Percentiles rank a stretch among this genome's conserved stretches.
Evolutionary conservation across 768 basidiomycete genomes (phyloP).

Genomic region (Astraeus odoratus): DNA sequence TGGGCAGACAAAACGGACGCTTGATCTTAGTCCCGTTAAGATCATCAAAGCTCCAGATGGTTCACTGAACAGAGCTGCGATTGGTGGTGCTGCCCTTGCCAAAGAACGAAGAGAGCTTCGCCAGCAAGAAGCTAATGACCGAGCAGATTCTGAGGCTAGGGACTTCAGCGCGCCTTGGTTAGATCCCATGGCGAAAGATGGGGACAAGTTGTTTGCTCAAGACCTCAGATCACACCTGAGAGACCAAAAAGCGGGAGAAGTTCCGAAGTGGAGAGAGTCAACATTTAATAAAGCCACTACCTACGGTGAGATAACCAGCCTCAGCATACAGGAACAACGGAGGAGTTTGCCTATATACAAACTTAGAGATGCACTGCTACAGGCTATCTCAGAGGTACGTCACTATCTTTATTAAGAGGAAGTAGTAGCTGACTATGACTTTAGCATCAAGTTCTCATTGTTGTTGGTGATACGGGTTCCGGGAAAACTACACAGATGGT

Average conservation of each 20-base stretch:
- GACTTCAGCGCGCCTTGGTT: slow-evolving; percentile 97
- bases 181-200: slow-evolving; percentile 91
- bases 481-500: slow-evolving; percentile 99
- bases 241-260: slow-evolving; percentile 76
- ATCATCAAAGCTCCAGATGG: slow-evolving; percentile 99
- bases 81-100: slow-evolving; percentile 87
- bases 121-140: slow-evolving; percentile 90
- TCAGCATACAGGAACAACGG: slow-evolving; percentile 92
- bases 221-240: slow-evolving; percentile 78
- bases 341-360: slow-evolving; percentile 92
- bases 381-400: slow-evolving; percentile 85
- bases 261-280: slow-evolving; percentile 86
- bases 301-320: slow-evolving; percentile 84
- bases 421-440: slow-evolving; percentile 12
- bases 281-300: slow-evolving; percentile 95
- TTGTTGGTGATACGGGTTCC: slow-evolving; percentile 97
- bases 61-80: slow-evolving; percentile 89
- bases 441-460: slow-evolving; percentile 86
- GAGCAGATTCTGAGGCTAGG: slow-evolving; percentile 88
- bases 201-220: slow-evolving; percentile 87
- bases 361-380: slow-evolving; percentile 79
- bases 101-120: slow-evolving; percentile 93
- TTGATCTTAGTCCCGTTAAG: slow-evolving; percentile 95
- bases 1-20: slow-evolving; percentile 92
- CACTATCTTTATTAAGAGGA: slow-evolving; percentile 1